Evolutionary conservation across 257 asterid species (phyloP).

Genomic region (Nicotiana undulata): DNA sequence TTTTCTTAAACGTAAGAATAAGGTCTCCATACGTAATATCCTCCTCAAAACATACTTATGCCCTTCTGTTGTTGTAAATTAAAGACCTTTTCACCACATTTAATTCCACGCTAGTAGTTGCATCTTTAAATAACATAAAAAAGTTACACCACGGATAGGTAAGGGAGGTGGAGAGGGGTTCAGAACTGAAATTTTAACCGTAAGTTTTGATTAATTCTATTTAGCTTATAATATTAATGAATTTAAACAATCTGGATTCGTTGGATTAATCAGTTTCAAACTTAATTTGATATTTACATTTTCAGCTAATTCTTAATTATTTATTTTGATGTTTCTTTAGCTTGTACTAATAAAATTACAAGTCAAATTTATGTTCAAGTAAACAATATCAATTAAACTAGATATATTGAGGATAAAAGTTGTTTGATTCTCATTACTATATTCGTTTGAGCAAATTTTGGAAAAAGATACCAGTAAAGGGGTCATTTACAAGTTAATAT

Average conservation of each 20-base stretch:
- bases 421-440: too few species aligned
- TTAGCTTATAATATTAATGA: not conserved
- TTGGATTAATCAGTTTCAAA: not conserved
- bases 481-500: not conserved
- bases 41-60: fast-evolving
- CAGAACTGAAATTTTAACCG: too few species aligned
- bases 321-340: not conserved
- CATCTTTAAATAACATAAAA: too few species aligned
- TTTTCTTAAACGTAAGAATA: too few species aligned
- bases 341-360: not conserved
- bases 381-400: not conserved
- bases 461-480: not conserved
- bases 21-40: too few species aligned
- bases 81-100: too few species aligned
- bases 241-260: not conserved
- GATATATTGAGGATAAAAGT: not conserved
- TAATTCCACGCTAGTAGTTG: too few species aligned
- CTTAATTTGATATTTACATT: not conserved
- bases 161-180: too few species aligned
- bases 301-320: not conserved
- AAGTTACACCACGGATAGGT: too few species aligned
- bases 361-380: not conserved
- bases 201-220: not conserved
- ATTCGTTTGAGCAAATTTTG: too few species aligned
- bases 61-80: too few species aligned